phyloP scores from a whole-genome alignment of 2,329 filamentous ascomycete genomes.

The Botrytis galanthina region DNA sequence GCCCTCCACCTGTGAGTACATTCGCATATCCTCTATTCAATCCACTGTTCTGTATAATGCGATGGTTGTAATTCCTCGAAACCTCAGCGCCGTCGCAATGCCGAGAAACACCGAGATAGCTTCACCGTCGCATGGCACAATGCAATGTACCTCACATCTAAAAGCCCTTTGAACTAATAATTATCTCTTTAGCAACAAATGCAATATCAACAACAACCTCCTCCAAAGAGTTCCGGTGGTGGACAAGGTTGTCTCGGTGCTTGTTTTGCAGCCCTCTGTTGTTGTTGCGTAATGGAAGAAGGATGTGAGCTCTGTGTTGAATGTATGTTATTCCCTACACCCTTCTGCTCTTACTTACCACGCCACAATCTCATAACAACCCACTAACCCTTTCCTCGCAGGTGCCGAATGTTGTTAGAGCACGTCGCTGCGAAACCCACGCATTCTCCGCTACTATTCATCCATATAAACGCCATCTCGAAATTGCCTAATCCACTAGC shows the following conservation, averaged over 20 bases:
- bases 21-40: not conserved
- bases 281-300: constrained; percentile 52
- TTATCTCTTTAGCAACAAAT: constrained; percentile 41
- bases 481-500: not conserved
- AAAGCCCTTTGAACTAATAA: constrained; percentile 26
- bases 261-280: constrained; percentile 49
- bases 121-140: not conserved
- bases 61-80: not conserved
- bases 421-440: not conserved
- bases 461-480: not conserved
- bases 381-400: not conserved
- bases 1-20: constrained; percentile 17
- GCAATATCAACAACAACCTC: constrained; percentile 46
- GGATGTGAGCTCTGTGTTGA: constrained; percentile 51
- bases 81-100: not conserved
- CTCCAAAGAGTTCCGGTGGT: constrained; percentile 40
- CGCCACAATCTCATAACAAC: not conserved
- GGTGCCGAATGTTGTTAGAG: constrained; percentile 19
- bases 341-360: not conserved
- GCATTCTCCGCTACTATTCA: not conserved
- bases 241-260: constrained; percentile 45
- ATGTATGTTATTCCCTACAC: constrained; percentile 38
- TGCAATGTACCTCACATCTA: not conserved
- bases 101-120: not conserved
- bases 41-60: not conserved